These are phyloP conservation scores for Knufia petricola DNA, from an alignment of 2,329 filamentous ascomycete species.

Conservation along the genomic window DNA sequence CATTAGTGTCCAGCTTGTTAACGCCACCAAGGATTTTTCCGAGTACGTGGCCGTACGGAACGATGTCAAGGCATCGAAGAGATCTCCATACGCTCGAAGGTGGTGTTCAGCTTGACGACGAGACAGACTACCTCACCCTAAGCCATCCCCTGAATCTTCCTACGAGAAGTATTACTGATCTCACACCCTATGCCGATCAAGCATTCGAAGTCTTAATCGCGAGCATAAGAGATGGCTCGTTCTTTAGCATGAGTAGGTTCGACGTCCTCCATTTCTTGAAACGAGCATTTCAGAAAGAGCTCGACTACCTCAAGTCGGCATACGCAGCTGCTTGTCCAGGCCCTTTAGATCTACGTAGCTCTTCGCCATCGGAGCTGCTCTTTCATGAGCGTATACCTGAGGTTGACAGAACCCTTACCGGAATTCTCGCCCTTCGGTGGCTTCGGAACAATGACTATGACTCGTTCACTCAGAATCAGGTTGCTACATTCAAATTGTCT, in stretches of 20 bases:
- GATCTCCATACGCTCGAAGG: neutral
- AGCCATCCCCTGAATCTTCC: neutral
- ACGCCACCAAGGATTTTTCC: too few species aligned
- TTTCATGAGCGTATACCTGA: constrained; percentile 28
- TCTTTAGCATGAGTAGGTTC: constrained; percentile 16
- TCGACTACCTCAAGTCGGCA: constrained; percentile 25
- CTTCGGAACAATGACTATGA: constrained; percentile 28
- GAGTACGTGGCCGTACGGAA: neutral
- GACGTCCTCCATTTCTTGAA: constrained; percentile 22
- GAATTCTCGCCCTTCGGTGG: constrained; percentile 32
- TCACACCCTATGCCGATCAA: neutral
- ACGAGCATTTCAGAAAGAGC: constrained; percentile 23
- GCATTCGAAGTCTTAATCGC: neutral
- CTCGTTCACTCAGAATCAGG: constrained; percentile 25
- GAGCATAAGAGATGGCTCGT: neutral
- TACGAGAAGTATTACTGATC: neutral
- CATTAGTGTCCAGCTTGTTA: neutral
- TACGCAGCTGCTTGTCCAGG: constrained; percentile 17
- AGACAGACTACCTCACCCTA: neutral
- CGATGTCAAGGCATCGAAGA: neutral
- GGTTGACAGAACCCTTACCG: constrained; percentile 32
- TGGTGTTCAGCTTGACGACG: neutral
- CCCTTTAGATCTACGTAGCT: constrained; percentile 4
- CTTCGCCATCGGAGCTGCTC: constrained; percentile 26
- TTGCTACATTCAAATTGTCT: constrained; percentile 20